Evolutionary conservation across 164 flowering plant species (phyloP).

Genomic region (Buxus sempervirens): DNA sequence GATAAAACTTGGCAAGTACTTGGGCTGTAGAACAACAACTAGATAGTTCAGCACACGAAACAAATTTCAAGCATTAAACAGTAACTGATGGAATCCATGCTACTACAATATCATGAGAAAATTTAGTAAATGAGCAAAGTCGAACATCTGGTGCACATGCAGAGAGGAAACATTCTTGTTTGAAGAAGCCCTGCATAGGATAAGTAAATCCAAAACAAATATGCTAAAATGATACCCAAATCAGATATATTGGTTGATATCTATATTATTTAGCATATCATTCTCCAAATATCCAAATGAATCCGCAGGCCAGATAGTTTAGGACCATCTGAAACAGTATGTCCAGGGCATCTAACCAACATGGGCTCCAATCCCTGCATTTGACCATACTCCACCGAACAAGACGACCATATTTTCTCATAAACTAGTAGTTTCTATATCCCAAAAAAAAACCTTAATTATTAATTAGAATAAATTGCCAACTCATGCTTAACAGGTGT

Average conservation of each 20-base stretch:
- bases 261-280: background rate
- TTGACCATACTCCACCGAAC: background rate
- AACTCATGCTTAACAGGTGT: constrained; percentile 25
- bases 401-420: background rate
- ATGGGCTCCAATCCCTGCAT: too few relatives aligned
- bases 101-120: background rate
- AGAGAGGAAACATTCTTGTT: background rate
- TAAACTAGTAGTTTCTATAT: background rate
- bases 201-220: background rate
- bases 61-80: constrained; percentile 8
- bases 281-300: background rate
- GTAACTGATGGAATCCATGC: background rate
- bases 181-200: background rate
- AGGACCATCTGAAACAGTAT: too few relatives aligned
- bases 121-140: background rate
- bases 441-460: background rate
- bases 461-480: background rate
- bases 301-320: background rate
- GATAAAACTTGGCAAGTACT: constrained; percentile 93
- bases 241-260: background rate
- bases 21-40: constrained; percentile 62
- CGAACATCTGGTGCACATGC: background rate
- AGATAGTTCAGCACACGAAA: constrained; percentile 7
- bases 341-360: too few relatives aligned
- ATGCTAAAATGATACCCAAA: background rate